Evolutionary conservation across 192 early-diverging fungal species (phyloP), one percentile per base, ranked within the genome.

Genomic region (Backusella sp.): DNA sequence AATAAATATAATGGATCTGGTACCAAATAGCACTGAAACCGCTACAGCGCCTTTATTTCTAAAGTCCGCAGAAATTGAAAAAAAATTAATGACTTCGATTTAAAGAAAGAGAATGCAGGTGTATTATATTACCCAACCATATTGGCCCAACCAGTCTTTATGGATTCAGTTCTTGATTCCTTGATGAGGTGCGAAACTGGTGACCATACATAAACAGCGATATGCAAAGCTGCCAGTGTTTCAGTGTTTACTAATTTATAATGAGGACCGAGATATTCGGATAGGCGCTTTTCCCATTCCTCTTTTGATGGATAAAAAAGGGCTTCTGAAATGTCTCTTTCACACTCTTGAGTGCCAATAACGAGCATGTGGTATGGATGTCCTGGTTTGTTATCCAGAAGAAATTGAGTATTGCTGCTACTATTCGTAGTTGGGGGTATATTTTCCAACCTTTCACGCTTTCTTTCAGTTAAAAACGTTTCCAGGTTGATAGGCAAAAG

Each of bases 271-370:
- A 88, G 62, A 32, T 76, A 62, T 8, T 73, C 56, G 37, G 79
- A 77, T 0, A 88, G 66, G 7, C 77, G 71, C n/a, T 72, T 70
- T 49, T 88, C 87, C 87, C 87, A 88, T 41, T 73, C 72, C 4
- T 70, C 76, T 75, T 88, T 88, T 26, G 87, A 86, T 5, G 87
- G 81, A 52, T 86, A 84, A 2, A 88, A 72, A 8, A 88, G 75
- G 0, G 87, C 79, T 53, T 85, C 85, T 30, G 81, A 72, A 30
- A 88, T 88, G 42, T 88, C 86, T 37, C 86, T 82, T 52, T 88
- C 85, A 70, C 87, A 88, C 69, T 88, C 87, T 72, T 88, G 87
- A 1, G 87, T 88, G 19, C 86, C 86, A 46, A 88, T 86, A 14
- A 76, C 87, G 5, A 88, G 70, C n/a, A 88, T 62, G 70, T 88